A percentile compares a stretch with the other conserved stretches of the same genome.
These are phyloP conservation scores for Thielaviopsis euricoi DNA, from an alignment of 2,329 filamentous ascomycete species.

Conservation along the genomic window DNA sequence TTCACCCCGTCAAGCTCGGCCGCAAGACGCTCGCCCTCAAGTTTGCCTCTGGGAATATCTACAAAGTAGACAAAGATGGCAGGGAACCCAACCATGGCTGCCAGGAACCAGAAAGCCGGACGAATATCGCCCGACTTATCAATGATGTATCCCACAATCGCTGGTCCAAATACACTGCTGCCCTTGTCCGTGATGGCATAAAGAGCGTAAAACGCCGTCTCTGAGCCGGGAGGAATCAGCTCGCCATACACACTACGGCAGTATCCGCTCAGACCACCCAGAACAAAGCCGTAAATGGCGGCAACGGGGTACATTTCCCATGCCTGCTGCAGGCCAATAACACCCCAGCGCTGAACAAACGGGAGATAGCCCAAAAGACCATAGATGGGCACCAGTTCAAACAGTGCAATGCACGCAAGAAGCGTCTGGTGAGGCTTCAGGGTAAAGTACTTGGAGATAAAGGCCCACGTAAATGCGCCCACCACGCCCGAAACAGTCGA, in stretches of 20 bases:
- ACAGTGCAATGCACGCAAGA: constrained; percentile 74
- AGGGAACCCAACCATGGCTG: constrained; percentile 66
- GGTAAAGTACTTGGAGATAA: constrained; percentile 51
- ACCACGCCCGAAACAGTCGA: constrained; percentile 69
- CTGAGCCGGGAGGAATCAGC: constrained; percentile 81
- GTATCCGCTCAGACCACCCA: constrained; percentile 84
- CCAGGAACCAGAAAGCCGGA: constrained; percentile 84
- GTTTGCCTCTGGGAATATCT: constrained; percentile 62
- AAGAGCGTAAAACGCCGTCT: constrained; percentile 89
- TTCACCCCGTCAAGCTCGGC: constrained; percentile 39
- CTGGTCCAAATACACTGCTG: constrained; percentile 81
- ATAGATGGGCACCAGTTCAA: constrained; percentile 86
- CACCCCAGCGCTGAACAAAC: constrained; percentile 55
- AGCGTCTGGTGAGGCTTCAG: constrained; percentile 76
- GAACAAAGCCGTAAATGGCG: constrained; percentile 79
- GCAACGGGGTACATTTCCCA: constrained; percentile 96
- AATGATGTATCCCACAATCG: constrained; percentile 85
- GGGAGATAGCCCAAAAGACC: constrained; percentile 79
- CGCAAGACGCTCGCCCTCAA: constrained; percentile 49
- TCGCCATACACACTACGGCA: constrained; percentile 87
- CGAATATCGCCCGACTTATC: constrained; percentile 67
- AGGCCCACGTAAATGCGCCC: constrained; percentile 82
- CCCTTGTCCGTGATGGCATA: constrained; percentile 98
- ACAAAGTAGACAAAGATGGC: constrained; percentile 74
- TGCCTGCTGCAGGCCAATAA: constrained; percentile 73